These are phyloP conservation scores for Amaranthus cruentus DNA, from an alignment of 148 eudicot species.

Conservation along the genomic window DNA sequence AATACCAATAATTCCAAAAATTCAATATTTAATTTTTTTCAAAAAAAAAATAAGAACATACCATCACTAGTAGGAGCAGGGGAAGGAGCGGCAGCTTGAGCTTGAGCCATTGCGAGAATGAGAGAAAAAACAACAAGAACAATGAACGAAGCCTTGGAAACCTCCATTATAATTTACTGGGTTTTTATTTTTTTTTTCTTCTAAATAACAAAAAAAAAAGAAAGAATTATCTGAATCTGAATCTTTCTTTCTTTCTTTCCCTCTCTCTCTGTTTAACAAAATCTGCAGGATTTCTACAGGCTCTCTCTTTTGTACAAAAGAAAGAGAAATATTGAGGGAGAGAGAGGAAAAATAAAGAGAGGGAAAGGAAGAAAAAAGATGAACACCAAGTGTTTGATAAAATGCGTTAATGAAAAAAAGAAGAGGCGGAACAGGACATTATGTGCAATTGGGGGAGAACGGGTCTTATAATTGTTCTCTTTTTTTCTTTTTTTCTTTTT, in stretches of 20 bases:
- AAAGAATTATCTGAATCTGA: too few species aligned
- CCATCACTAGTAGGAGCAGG: conserved; percentile 55
- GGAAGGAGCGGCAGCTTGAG: conserved; percentile 34
- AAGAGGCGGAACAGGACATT: conserved; percentile 9
- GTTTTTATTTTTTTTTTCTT: conserved; percentile 1
- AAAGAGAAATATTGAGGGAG: conserved; percentile 10
- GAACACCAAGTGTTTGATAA: conserved; percentile 32
- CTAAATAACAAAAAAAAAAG: background rate
- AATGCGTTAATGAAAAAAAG: conserved; percentile 18
- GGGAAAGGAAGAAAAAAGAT: background rate
- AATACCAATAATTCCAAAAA: background rate
- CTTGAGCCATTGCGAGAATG: conserved; percentile 40
- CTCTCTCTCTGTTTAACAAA: too few species aligned
- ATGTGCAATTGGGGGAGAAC: background rate
- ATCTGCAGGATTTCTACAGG: conserved; percentile 22
- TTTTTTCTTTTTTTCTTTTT: too few species aligned
- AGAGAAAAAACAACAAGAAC: conserved; percentile 37
- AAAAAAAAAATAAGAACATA: background rate
- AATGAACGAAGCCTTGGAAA: conserved; percentile 30
- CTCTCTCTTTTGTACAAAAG: conserved; percentile 26
- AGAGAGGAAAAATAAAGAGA: too few species aligned
- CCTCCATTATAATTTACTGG: conserved; percentile 30
- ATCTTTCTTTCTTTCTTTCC: too few species aligned
- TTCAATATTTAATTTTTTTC: background rate
- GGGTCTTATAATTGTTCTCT: conserved; percentile 5